Base-by-base conservation (phyloP, 352 stramenopile genomes). In the Vaucheria bursata region DNA sequence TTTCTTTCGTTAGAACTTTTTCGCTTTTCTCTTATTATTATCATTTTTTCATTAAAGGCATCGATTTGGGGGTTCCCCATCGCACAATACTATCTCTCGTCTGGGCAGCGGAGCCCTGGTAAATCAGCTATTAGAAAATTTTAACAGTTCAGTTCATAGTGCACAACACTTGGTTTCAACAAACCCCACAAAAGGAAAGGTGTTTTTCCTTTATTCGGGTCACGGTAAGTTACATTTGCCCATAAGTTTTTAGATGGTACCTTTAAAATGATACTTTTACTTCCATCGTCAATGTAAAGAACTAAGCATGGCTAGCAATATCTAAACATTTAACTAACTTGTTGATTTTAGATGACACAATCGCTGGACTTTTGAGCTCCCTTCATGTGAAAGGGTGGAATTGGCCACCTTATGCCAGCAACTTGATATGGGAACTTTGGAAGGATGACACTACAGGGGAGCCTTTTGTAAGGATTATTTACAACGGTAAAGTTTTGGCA, bases 351-450 rank as follows among this genome's bases (percentile, higher is more conserved):
- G 65, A 72, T 72, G 78, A 83, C 72, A 83, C 78, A 36, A 59
- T 83, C 34, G 78, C 53, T 38, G 78, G 78, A 12, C 67, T 83
- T 31, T 69, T 83, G 52, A 66, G 49, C 31, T 71, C 78, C 4
- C 50, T 83, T 49, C 71, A 83, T 36, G 73, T 78, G 35, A 52
- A 52, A 0, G 78, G 73, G 0, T 83, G 78, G 78, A 71, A 64
- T 49, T 83, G 78, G 78, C 78, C 78, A 0, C 78, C 78, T 1
- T 83, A 83, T 49, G 64, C 78, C 25, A 83, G 78, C 71, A 83
- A 83, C 39, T 71, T 83, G 7, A 59, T 83, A 7, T 38, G 77
- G 71, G 78, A 83, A 72, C 71, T 83, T 0, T 83, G 78, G 78
- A 38, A 45, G 34, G 65, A 72, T 8, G 65, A 72, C 3, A 2